Evolutionary conservation across 352 stramenopile species (phyloP), one percentile per base, ranked within the genome.

Genomic region (Phytophthora kernoviae): DNA sequence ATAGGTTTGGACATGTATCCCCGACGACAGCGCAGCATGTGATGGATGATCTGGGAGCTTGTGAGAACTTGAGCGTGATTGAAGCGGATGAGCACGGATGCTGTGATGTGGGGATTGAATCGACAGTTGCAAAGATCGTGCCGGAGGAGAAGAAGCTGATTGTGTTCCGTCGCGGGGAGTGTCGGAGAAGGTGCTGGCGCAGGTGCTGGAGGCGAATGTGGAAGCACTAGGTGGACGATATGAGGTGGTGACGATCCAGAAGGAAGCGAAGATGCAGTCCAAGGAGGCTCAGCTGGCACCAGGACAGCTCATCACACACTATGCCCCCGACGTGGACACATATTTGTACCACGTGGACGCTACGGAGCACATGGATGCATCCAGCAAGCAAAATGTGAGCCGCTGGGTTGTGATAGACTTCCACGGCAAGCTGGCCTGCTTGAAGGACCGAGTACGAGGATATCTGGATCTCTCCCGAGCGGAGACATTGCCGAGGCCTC

Each of bases 1-100:
- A 99, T 68, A 90, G 97, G 51, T 99, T 99, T 73, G 97, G 97
- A 11, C 97, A 99, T 62, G 97, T 99, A 33, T 98, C 91, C 32
- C 97, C 98, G 4, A 99, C 98, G 8, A 83, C 79, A 7, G 96
- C 97, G 4, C 62, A 88, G 43, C 97, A 99, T 71, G 98, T 99
- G 1, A 90, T 99, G 75, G 88, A 98, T 74, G 98, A 99, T 72
- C 78, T 99, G 30, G 88, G 92, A 4, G 65, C 75, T 21, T 96
- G 96, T 68, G 66, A 81, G 59, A 84, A 99, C 58, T 89, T 96
- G 54, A 87, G 97, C 37, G 72, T 92, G 52, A 66, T 97, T 41
- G 83, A 96, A 56, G 79, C 85, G 12, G 75, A 55, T 1, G 55
- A 65, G 17, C 51, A 70, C 15, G 67, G 77, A 15, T 79, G 77